Evolutionary conservation across 148 eudicot species (phyloP).

Genomic region (Diospyros lotus): DNA sequence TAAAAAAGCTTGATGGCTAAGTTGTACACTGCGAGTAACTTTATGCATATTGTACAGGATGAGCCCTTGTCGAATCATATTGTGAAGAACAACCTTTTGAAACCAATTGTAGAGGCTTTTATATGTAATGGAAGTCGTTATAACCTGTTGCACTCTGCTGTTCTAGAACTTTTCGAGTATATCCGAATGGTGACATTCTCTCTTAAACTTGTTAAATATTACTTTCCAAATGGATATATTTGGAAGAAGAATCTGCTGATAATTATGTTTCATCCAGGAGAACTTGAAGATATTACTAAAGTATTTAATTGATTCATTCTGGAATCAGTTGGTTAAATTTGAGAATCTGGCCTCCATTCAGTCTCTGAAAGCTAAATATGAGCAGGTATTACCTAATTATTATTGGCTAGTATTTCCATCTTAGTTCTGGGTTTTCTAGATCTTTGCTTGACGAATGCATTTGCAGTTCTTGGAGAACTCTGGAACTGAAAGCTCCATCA

Average conservation of each 20-base stretch:
- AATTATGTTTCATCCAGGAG: conserved; percentile 49
- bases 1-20: background rate
- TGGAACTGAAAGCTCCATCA: conserved; percentile 39
- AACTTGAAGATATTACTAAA: conserved; percentile 62
- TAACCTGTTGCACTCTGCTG: conserved; percentile 82
- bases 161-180: conserved; percentile 84
- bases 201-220: background rate
- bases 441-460: conserved; percentile 21
- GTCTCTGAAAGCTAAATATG: conserved; percentile 73
- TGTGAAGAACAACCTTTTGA: conserved; percentile 72
- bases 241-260: conserved; percentile 6
- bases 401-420: background rate
- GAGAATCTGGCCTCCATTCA: conserved; percentile 50
- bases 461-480: conserved; percentile 67
- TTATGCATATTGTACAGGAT: conserved; percentile 52
- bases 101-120: conserved; percentile 86
- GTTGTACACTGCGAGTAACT: background rate
- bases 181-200: conserved; percentile 58
- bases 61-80: conserved; percentile 78
- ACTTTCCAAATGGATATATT: conserved; percentile 6
- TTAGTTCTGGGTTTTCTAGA: background rate
- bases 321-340: conserved; percentile 75
- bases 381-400: conserved; percentile 55
- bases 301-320: conserved; percentile 79
- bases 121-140: conserved; percentile 83